These are phyloP conservation scores for Williopsis jadinii DNA, from an alignment of 1,139 yeast species.

Conservation along the genomic window DNA sequence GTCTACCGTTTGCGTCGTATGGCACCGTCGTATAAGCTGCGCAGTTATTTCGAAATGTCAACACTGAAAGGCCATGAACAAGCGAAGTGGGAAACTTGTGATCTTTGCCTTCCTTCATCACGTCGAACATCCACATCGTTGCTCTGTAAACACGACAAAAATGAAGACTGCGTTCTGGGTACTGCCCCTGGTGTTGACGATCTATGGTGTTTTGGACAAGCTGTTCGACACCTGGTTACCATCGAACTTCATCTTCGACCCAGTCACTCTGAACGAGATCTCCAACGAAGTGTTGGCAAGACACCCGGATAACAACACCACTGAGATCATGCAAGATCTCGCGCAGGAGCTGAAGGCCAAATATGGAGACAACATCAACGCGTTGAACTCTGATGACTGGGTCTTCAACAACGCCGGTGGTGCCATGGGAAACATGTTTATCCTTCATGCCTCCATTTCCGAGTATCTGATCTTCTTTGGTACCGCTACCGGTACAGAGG, in stretches of 20 bases:
- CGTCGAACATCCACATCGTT: too few relatives aligned
- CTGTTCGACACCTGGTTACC: constrained; percentile 66
- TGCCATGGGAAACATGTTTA: constrained; percentile 97
- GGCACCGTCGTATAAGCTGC: too few relatives aligned
- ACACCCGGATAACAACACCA: constrained; percentile 53
- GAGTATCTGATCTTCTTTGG: constrained; percentile 91
- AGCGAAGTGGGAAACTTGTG: too few relatives aligned
- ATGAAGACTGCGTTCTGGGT: constrained; percentile 1
- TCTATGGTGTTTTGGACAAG: constrained; percentile 28
- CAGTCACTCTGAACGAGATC: constrained; percentile 38
- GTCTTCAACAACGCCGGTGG: constrained; percentile 97
- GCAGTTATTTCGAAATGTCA: too few relatives aligned
- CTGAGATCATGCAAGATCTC: constrained; percentile 55
- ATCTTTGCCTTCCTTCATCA: too few relatives aligned
- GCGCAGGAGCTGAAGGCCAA: constrained; percentile 50
- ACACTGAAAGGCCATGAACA: too few relatives aligned
- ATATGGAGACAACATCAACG: constrained; percentile 67
- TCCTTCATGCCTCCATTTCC: constrained; percentile 89
- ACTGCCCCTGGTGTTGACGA: not conserved
- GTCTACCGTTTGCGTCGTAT: too few relatives aligned
- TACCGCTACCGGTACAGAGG: constrained; percentile 87
- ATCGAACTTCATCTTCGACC: constrained; percentile 43
- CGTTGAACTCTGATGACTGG: constrained; percentile 76
- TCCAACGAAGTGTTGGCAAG: constrained; percentile 45
- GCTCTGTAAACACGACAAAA: not conserved